These are phyloP conservation scores for Coniochaeta sp. DNA, from an alignment of 2,329 filamentous ascomycete genomes.

Conservation along the genomic window DNA sequence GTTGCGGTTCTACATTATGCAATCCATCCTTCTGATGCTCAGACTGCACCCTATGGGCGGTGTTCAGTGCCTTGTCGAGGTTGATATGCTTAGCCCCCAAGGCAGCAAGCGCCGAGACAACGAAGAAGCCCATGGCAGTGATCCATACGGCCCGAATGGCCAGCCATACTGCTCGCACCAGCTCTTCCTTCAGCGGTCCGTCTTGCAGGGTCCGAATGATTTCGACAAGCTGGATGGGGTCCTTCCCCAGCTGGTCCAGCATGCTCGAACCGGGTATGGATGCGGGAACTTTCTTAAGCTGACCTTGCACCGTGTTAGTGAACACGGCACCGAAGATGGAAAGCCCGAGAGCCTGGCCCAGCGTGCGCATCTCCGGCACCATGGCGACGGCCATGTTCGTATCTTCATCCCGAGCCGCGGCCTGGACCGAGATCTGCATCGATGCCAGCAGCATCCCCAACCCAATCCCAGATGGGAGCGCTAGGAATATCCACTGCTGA, in stretches of 20 bases:
- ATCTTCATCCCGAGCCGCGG: conserved; percentile 25
- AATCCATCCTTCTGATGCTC: too few relatives aligned
- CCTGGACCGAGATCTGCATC: conserved; percentile 31
- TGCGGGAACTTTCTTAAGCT: conserved; percentile 22
- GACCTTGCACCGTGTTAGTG: conserved; percentile 28
- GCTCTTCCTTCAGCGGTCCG: conserved; percentile 12
- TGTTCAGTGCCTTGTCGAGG: conserved; percentile 16
- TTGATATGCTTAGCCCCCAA: conserved; percentile 13
- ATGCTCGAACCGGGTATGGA: conserved; percentile 18
- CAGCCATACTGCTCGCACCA: conserved; percentile 15
- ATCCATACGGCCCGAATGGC: conserved; percentile 11
- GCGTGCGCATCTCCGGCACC: conserved; percentile 31
- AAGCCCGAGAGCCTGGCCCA: conserved; percentile 32
- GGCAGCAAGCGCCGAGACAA: conserved; percentile 13
- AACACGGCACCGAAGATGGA: conserved; percentile 32
- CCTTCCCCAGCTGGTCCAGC: conserved; percentile 11
- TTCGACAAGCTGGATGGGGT: conserved; percentile 17
- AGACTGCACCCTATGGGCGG: too few relatives aligned
- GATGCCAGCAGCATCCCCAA: conserved; percentile 30
- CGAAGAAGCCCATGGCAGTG: too few relatives aligned
- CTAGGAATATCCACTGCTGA: conserved; percentile 25
- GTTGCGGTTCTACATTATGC: too few relatives aligned
- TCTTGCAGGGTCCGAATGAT: conserved; percentile 10
- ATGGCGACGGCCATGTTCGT: conserved; percentile 29
- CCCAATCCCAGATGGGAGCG: conserved; percentile 27